Evolutionary conservation across 2,329 filamentous ascomycete genomes (phyloP).

Genomic region (Talaromyces sp.): DNA sequence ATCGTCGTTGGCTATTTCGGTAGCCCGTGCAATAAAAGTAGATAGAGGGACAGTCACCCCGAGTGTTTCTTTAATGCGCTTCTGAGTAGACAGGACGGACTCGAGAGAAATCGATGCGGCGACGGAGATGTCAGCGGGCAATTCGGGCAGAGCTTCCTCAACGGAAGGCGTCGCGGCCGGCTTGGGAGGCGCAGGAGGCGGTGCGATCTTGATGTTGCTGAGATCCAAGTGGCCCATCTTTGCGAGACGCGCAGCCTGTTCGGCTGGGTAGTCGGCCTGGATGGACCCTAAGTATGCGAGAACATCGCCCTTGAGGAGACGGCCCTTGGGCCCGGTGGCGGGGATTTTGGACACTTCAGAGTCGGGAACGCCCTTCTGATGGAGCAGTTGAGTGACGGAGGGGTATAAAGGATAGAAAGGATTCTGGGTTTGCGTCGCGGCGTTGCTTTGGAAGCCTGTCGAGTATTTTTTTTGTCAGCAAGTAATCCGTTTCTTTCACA

Average conservation of each 20-base stretch:
- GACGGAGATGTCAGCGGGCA: constrained; percentile 40
- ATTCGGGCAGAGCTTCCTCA: constrained; percentile 20
- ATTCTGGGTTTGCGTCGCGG: constrained; percentile 33
- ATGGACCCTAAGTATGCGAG: constrained; percentile 83
- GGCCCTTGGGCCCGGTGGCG: constrained; percentile 79
- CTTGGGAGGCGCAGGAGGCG: constrained; percentile 23
- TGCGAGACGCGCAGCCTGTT: constrained; percentile 65
- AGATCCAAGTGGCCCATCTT: constrained; percentile 82
- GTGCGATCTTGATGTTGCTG: constrained; percentile 83
- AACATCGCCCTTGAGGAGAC: constrained; percentile 91
- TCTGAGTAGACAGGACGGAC: constrained; percentile 74
- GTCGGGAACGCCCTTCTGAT: constrained; percentile 69
- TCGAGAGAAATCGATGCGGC: constrained; percentile 72
- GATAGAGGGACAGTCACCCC: constrained; percentile 78
- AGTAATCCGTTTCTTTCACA: no score
- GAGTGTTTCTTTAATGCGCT: constrained; percentile 69
- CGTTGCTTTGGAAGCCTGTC: constrained; percentile 31
- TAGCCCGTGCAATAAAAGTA: constrained; percentile 79
- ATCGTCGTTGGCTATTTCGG: constrained; percentile 80
- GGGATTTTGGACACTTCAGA: constrained; percentile 75
- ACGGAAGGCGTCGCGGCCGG: constrained; percentile 18
- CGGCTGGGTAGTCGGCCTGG: constrained; percentile 62
- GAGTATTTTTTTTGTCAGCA: not conserved
- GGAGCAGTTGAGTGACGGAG: constrained; percentile 76
- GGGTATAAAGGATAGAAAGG: constrained; percentile 53